phyloP scores from a whole-genome alignment of 1,284 basidiomycete species.

The Pseudozyma sp. region DNA sequence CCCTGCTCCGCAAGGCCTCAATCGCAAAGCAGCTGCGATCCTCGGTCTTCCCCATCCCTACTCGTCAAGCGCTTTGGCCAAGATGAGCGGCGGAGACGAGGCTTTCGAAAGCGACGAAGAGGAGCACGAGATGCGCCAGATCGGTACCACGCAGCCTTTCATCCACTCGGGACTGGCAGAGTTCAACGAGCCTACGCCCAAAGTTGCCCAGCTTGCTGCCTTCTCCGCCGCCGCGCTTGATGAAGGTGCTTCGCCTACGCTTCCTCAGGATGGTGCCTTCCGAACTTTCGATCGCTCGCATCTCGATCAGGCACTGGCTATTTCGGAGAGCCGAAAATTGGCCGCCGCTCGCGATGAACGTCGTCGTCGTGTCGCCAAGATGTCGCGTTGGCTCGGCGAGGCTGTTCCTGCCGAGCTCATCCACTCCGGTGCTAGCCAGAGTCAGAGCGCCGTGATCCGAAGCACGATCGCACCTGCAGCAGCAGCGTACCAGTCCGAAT shows the following conservation, averaged over 20 bases:
- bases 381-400: slow-evolving; percentile 60
- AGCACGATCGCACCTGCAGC: slow-evolving; percentile 7
- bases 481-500: slow-evolving; percentile 7
- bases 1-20: slow-evolving; percentile 16
- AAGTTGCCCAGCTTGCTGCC: slow-evolving; percentile 35
- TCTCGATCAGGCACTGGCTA: slow-evolving; percentile 25
- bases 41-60: slow-evolving; percentile 46
- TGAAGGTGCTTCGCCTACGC: slow-evolving; percentile 38
- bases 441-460: slow-evolving; percentile 18
- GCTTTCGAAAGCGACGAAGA: slow-evolving; percentile 19
- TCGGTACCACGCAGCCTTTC: slow-evolving; percentile 12
- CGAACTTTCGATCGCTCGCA: slow-evolving; percentile 18
- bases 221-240: slow-evolving; percentile 39
- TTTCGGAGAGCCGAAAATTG: slow-evolving; percentile 31
- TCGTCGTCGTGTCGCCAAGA: slow-evolving; percentile 52
- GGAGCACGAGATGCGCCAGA: slow-evolving; percentile 3
- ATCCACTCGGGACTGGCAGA: slow-evolving; percentile 27
- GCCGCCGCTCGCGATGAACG: slow-evolving; percentile 49
- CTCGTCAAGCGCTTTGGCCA: slow-evolving; percentile 11
- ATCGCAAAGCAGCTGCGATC: slow-evolving; percentile 37
- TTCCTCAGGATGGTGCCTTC: slow-evolving; percentile 36
- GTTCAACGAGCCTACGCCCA: slow-evolving; percentile 36
- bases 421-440: slow-evolving; percentile 6
- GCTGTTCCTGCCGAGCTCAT: slow-evolving; percentile 48
- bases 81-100: slow-evolving; percentile 7